Base-by-base conservation (phyloP, 2,329 filamentous ascomycete genomes). In the Botrytis medusae region DNA sequence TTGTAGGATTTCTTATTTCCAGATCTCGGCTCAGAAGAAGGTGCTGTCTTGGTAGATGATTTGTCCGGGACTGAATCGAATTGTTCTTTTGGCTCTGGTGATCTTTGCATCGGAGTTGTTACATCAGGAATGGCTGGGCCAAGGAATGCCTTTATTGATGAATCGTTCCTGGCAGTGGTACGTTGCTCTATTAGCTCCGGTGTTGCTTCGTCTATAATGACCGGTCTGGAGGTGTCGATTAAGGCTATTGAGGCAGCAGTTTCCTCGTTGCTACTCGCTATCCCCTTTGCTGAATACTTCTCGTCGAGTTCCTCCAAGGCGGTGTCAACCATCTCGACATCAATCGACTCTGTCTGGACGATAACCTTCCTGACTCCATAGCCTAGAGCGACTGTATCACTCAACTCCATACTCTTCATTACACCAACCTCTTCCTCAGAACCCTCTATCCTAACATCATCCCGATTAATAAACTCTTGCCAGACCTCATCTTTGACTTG, bases 321-420 rank as follows among this genome's bases (percentile, higher is more conserved):
- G 16, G 48, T 29, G 12, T 44, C 65, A 44, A 57, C 22, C 37
- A 59, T 67, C 48, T 54, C 54, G 34, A 70, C 32, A 32, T 70
- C 54, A 40, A 34, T 62, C 16, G 34, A 12, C 10, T 16, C 29
- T 48, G 22, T 42, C 46, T 44, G 64, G 16, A 74, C n/a, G 12
- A 44, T 18, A n/a, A 76, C n/a, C 32, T 69, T 72, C 51, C 69
- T 72, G 7, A 73, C 64, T 32, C 75, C 75, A 34, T 74, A 70
- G 1, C 69, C 69, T 25, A 72, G 40, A 29, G 62, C 70, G 25
- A 72, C 51, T 8, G 71, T 40, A 46, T 72, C 71, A 32, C 68
- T 42, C 32, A 69, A 22, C 59, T 73, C 65, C 32, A 71, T 37
- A 51, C n/a, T 54, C 37, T 42, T 71, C 46, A 73, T 44, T 32